These are phyloP conservation scores for Vanrija sp. DNA, from an alignment of 1,284 basidiomycete genomes.

Conservation along the genomic window DNA sequence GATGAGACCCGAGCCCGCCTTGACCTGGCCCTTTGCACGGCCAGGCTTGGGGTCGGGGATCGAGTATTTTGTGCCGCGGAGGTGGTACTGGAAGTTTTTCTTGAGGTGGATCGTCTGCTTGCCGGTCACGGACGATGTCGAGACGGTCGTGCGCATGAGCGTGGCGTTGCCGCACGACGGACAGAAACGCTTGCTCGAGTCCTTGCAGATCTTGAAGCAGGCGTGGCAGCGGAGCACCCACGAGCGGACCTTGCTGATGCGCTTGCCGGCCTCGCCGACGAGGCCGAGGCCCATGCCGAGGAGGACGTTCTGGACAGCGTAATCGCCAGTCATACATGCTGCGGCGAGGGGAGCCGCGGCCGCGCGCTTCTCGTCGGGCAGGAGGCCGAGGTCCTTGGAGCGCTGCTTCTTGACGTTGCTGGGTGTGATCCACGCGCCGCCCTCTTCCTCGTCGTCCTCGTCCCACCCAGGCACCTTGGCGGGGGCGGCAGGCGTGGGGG, in stretches of 20 bases:
- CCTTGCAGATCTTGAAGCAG: constrained; percentile 99
- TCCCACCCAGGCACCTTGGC: constrained; percentile 17
- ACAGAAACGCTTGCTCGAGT: constrained; percentile 91
- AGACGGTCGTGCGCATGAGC: constrained; percentile 85
- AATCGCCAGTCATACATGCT: constrained; percentile 97
- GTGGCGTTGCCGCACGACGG: constrained; percentile 95
- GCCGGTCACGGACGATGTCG: constrained; percentile 62
- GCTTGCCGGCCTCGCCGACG: constrained; percentile 86
- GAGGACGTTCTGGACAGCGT: constrained; percentile 97
- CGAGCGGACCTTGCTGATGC: constrained; percentile 85
- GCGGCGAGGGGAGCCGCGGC: constrained; percentile 46
- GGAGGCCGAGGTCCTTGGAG: constrained; percentile 75
- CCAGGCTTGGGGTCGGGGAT: constrained; percentile 90
- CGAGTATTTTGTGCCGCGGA: constrained; percentile 87
- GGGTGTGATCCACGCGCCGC: constrained; percentile 96
- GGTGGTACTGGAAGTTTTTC: constrained; percentile 89
- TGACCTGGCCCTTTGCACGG: constrained; percentile 75
- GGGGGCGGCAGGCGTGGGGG: background rate
- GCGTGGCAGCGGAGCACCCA: constrained; percentile 98
- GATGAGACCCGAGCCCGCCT: constrained; percentile 64
- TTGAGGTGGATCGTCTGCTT: constrained; percentile 75
- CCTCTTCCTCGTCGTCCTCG: constrained; percentile 65
- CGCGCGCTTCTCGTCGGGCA: constrained; percentile 53
- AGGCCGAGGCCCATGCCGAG: constrained; percentile 91
- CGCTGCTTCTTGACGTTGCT: constrained; percentile 83